phyloP scores from a whole-genome alignment of 345 rosid species.

The Schrenkiella parvula region DNA sequence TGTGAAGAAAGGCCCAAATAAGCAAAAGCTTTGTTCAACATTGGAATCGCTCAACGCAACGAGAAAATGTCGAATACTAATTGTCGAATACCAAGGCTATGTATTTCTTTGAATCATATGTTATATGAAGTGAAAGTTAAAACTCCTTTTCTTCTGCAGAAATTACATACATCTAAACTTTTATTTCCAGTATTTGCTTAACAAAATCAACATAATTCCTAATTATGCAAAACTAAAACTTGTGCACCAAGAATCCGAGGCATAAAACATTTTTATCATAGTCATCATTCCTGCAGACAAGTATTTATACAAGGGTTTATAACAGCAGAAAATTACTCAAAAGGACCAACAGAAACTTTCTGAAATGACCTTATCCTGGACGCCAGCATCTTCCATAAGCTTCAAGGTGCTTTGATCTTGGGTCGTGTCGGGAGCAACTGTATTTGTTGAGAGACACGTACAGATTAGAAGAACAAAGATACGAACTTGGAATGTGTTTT shows the following conservation, averaged over 20 bases:
- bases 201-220: background rate
- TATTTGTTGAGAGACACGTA: background rate
- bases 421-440: constrained; percentile 33
- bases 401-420: constrained; percentile 31
- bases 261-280: background rate
- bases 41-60: background rate
- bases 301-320: constrained; percentile 20
- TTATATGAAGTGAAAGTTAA: too few relatives aligned
- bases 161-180: background rate
- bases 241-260: background rate
- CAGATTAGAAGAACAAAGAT: constrained; percentile 4
- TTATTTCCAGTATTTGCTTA: background rate
- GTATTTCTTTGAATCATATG: too few relatives aligned
- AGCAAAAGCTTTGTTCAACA: constrained; percentile 10
- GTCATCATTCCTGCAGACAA: constrained; percentile 15
- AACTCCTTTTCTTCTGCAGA: background rate
- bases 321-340: constrained; percentile 7
- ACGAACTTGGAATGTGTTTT: background rate
- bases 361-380: background rate
- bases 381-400: background rate
- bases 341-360: constrained; percentile 4
- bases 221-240: background rate
- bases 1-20: constrained; percentile 18
- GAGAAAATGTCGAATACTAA: too few relatives aligned
- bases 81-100: too few relatives aligned